phyloP scores from a whole-genome alignment of 495 filamentous ascomycete genomes.

The Mycothermus thermophilus region DNA sequence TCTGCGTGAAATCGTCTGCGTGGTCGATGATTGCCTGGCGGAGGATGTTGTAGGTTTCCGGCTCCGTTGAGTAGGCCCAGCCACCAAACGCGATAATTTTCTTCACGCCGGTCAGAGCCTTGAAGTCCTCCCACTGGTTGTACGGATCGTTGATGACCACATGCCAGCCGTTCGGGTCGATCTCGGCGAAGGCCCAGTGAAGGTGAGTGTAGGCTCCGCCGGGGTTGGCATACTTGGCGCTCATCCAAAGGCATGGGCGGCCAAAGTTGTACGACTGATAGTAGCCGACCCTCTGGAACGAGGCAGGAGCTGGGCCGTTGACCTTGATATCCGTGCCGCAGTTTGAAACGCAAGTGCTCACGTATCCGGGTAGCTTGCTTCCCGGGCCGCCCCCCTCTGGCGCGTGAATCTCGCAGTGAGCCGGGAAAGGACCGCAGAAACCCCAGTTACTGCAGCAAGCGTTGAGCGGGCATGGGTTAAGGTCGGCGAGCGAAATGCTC shows the following conservation, averaged over 20 bases:
- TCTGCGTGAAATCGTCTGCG: constrained; percentile 14
- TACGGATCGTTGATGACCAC: constrained; percentile 8
- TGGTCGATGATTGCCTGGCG: constrained; percentile 15
- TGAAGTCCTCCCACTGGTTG: constrained; percentile 15
- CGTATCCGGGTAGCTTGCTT: neutral
- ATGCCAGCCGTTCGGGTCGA: constrained; percentile 6
- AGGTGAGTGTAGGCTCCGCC: constrained; percentile 14
- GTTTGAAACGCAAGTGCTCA: constrained; percentile 29
- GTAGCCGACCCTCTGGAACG: constrained; percentile 13
- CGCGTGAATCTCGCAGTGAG: constrained; percentile 4
- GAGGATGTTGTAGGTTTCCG: constrained; percentile 15
- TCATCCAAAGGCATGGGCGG: constrained; percentile 16
- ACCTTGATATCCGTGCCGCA: constrained; percentile 21
- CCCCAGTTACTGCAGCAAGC: constrained; percentile 26
- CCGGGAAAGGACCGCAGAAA: constrained; percentile 23
- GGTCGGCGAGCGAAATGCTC: constrained; percentile 4
- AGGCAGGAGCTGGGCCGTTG: neutral
- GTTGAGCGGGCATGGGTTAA: constrained; percentile 17
- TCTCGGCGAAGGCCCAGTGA: constrained; percentile 15
- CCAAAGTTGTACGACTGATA: constrained; percentile 18
- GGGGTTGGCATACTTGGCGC: constrained; percentile 5
- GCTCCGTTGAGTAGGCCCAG: constrained; percentile 20
- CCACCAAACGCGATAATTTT: constrained; percentile 25
- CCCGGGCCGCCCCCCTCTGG: neutral
- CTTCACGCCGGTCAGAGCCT: constrained; percentile 11